Base-by-base conservation (phyloP, 2,329 filamentous ascomycete genomes). In the Apiospora hydei region DNA sequence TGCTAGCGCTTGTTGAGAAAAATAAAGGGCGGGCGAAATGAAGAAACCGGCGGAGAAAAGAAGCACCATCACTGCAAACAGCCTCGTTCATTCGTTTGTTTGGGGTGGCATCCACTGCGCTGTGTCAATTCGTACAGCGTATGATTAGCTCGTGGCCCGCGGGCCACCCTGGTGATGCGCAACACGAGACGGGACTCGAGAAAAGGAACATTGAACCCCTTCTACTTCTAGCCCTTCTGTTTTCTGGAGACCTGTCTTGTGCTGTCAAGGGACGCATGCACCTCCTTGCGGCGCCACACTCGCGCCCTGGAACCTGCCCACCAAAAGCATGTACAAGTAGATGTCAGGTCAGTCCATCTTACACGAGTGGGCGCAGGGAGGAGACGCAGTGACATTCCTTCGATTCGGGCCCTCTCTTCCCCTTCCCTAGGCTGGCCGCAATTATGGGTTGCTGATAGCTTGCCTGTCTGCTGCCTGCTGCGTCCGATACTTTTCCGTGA, bases 221-320 rank as follows among this genome's bases (percentile, higher is more conserved):
- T n/a, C 26, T 30, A 2, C 26, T 30, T 30, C 26, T 30, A 30
- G 26, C 57, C 57, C 30, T 64, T 41, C 18, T 64, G 41, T 41
- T 64, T 7, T 38, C 34, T 64, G 57, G 34, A 34, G 34, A n/a
- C 57, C 34, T 64, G 57, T 64, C 57, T 64, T 64, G 18, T 30
- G 41, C 18, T 14, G 24, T 53, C 26, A 26, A 64, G 57, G 30
- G 7, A n/a, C 10, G 30, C 30, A 7, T 64, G 57, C 18, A 41
- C 57, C 57, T 64, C 57, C 57, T 41, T 14, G 57, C 18, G 57
- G 30, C 30, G 57, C 57, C 57, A 64, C 57, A n/a, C 30, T 64
- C 57, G 18, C 34, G 41, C 57, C 57, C 57, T 41, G 16, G 30
- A 34, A 26, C 57, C 6, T 64, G 41, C 57, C 57, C 57, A 64